Percentiles rank a stretch among this genome's conserved stretches.
Evolutionary conservation across 345 rosid genomes (phyloP).

Genomic region (Xanthoceras sorbifolium): DNA sequence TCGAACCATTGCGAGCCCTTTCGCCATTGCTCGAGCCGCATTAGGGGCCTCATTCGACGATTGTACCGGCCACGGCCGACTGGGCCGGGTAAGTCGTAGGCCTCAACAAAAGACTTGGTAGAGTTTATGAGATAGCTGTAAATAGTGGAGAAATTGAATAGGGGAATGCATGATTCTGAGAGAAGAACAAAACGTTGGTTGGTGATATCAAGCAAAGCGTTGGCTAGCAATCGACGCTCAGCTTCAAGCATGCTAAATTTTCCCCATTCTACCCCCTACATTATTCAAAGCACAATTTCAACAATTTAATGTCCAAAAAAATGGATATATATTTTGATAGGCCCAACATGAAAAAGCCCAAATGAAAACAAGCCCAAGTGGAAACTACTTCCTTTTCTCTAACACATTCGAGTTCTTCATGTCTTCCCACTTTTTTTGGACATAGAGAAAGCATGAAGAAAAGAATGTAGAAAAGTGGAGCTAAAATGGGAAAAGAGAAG

Average conservation of each 20-base stretch:
- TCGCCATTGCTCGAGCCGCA: slow-evolving; percentile 57
- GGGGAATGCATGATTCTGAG: slow-evolving; percentile 82
- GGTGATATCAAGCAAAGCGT: slow-evolving; percentile 63
- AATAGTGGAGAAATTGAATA: slow-evolving; percentile 68
- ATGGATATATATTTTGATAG: background rate
- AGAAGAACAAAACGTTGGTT: slow-evolving; percentile 84
- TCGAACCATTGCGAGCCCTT: slow-evolving; percentile 96
- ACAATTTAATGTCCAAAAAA: background rate
- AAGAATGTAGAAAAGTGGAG: slow-evolving; percentile 29
- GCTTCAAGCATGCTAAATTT: slow-evolving; percentile 72
- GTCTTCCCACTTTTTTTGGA: background rate
- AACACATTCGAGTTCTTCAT: background rate
- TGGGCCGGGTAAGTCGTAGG: slow-evolving; percentile 54
- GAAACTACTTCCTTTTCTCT: background rate
- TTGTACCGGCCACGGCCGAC: slow-evolving; percentile 76
- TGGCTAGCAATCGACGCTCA: slow-evolving; percentile 75
- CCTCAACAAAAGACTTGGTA: slow-evolving; percentile 39
- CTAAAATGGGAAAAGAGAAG: background rate
- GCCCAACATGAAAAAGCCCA: background rate
- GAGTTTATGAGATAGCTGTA: slow-evolving; percentile 64
- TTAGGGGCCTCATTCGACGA: slow-evolving; percentile 45
- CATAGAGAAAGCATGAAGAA: slow-evolving; percentile 25
- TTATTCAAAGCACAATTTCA: background rate
- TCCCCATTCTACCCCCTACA: slow-evolving; percentile 73
- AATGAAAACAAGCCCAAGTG: background rate